Percentiles rank a stretch among this genome's conserved stretches.
Conservation (phyloP, 2,329 filamentous ascomycete genomes). For the Graphilbum sp. region DNA sequence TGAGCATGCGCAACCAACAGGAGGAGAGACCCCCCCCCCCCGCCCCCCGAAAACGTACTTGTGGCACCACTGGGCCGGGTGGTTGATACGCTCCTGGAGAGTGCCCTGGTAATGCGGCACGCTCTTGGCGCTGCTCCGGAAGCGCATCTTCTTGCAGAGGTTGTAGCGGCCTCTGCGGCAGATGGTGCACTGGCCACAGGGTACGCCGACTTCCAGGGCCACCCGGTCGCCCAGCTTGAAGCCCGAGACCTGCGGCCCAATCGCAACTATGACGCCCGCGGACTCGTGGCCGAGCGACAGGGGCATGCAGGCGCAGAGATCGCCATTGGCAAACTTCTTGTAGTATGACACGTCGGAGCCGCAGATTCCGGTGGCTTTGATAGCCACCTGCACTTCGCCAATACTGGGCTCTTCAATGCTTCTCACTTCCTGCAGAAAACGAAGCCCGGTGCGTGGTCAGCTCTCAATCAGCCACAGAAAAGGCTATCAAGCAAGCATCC, state of each 20-base stretch:
- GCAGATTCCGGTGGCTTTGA: slow-evolving; percentile 52
- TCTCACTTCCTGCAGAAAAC: slow-evolving; percentile 27
- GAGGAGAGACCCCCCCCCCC: background rate
- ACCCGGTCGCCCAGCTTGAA: slow-evolving; percentile 40
- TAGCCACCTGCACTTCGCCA: slow-evolving; percentile 46
- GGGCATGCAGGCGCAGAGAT: slow-evolving; percentile 48
- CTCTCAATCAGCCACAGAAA: too few relatives aligned
- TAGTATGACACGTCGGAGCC: slow-evolving; percentile 57
- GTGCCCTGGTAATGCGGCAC: slow-evolving; percentile 49
- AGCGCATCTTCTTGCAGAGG: slow-evolving; percentile 43
- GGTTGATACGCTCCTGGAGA: slow-evolving; percentile 45
- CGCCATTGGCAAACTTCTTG: slow-evolving; percentile 56
- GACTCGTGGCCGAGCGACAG: slow-evolving; percentile 49
- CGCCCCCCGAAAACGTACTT: slow-evolving; percentile 25
- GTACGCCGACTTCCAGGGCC: slow-evolving; percentile 39
- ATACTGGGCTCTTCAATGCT: slow-evolving; percentile 27
- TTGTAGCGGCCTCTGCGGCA: slow-evolving; percentile 42
- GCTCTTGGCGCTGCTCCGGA: slow-evolving; percentile 44
- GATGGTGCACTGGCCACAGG: slow-evolving; percentile 33
- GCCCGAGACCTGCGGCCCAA: slow-evolving; percentile 34
- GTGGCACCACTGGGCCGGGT: slow-evolving; percentile 45
- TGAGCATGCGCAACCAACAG: background rate
- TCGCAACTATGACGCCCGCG: slow-evolving; percentile 38
- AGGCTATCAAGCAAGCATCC: too few relatives aligned
- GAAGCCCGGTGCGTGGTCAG: background rate